phyloP scores from a whole-genome alignment of 805 yeast species.

The Hemisphaericaspora nanyangensis region DNA sequence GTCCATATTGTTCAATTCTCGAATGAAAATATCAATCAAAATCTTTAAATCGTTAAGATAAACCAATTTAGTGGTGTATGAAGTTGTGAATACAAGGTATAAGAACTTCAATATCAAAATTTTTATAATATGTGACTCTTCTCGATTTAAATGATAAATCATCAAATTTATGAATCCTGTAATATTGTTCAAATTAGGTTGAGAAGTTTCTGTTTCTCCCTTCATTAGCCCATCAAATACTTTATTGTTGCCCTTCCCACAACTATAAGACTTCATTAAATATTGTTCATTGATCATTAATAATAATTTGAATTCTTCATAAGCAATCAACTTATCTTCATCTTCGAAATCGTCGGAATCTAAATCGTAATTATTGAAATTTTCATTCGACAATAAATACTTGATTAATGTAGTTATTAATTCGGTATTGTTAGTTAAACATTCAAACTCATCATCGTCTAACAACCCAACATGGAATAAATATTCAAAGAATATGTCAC shows the following conservation, averaged over 20 bases:
- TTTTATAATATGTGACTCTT: constrained; percentile 64
- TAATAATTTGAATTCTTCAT: constrained; percentile 65
- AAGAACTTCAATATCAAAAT: constrained; percentile 76
- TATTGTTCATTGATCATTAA: constrained; percentile 84
- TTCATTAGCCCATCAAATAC: constrained; percentile 54
- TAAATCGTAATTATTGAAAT: constrained; percentile 31
- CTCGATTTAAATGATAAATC: constrained; percentile 66
- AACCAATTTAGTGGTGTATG: constrained; percentile 60
- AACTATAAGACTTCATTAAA: constrained; percentile 54
- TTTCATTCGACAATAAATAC: constrained; percentile 29
- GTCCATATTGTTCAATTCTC: constrained; percentile 74
- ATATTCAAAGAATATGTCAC: constrained; percentile 41
- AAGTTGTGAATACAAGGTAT: constrained; percentile 67
- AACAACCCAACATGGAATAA: constrained; percentile 32
- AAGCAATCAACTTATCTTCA: constrained; percentile 49
- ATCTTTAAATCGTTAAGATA: constrained; percentile 84
- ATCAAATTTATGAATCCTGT: constrained; percentile 66
- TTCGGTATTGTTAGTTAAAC: constrained; percentile 21
- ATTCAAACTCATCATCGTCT: constrained; percentile 29
- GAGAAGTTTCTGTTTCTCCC: constrained; percentile 29
- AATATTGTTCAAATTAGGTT: constrained; percentile 28
- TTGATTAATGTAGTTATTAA: constrained; percentile 27
- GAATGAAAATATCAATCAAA: constrained; percentile 72
- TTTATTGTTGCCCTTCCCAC: constrained; percentile 32
- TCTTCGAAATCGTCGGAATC: constrained; percentile 44